Evolutionary conservation across 2,329 filamentous ascomycete species (phyloP).

Genomic region (Helotiales sp.): DNA sequence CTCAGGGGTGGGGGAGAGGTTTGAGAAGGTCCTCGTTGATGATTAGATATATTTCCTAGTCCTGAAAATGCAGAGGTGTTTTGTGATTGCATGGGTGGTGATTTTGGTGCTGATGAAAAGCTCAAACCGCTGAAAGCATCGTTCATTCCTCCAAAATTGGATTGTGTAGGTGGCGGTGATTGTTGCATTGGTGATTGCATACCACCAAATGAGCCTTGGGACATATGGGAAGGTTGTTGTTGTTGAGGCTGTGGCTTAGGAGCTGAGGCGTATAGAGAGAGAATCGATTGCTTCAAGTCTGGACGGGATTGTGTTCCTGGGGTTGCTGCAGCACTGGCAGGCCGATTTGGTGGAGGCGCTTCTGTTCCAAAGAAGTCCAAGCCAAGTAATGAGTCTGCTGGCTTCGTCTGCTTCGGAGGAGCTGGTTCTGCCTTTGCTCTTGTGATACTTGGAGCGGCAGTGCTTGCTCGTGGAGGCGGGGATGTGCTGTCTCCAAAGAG

Average conservation of each 20-base stretch:
- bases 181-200: slow-evolving; percentile 61
- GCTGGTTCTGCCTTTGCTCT: slow-evolving; percentile 63
- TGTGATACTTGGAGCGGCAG: slow-evolving; percentile 60
- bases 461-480: slow-evolving; percentile 69
- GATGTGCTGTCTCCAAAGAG: slow-evolving; percentile 76
- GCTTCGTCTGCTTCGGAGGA: slow-evolving; percentile 68
- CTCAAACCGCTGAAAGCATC: slow-evolving; percentile 78
- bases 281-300: slow-evolving; percentile 94
- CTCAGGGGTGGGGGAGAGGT: neutral
- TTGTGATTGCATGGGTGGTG: slow-evolving; percentile 38
- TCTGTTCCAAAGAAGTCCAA: slow-evolving; percentile 86
- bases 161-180: slow-evolving; percentile 34
- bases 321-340: slow-evolving; percentile 76
- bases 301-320: slow-evolving; percentile 72
- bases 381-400: slow-evolving; percentile 82
- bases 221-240: slow-evolving; percentile 53
- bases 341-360: slow-evolving; percentile 69
- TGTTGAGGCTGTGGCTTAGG: slow-evolving; percentile 69
- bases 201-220: slow-evolving; percentile 65
- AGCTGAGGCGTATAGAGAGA: slow-evolving; percentile 87
- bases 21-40: slow-evolving; percentile 40
- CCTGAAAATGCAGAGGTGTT: slow-evolving; percentile 48
- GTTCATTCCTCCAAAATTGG: slow-evolving; percentile 57
- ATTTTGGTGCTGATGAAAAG: slow-evolving; percentile 52
- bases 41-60: slow-evolving; percentile 43